These are phyloP conservation scores for Phyllostachys edulis DNA, from an alignment of 176 grass and related monocot species.

Conservation along the genomic window DNA sequence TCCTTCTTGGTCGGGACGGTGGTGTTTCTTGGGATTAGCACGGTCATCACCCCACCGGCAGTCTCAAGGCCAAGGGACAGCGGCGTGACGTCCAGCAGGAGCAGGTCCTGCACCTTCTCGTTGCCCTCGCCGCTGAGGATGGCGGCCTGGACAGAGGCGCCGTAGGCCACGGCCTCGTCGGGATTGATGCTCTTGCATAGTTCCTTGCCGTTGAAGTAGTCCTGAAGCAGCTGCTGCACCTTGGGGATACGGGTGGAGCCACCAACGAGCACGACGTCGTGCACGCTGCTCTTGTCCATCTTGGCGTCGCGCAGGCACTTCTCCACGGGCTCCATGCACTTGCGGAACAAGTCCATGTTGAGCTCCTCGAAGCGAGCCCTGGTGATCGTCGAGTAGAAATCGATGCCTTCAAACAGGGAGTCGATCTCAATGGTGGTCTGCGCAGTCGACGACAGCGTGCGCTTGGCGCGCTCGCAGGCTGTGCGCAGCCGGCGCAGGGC, in stretches of 20 bases:
- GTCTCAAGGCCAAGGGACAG: constrained; percentile 80
- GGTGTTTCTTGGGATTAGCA: constrained; percentile 77
- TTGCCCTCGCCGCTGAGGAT: constrained; percentile 86
- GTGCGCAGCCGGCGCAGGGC: too few relatives aligned
- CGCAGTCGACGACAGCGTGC: too few relatives aligned
- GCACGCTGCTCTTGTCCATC: constrained; percentile 89
- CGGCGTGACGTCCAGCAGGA: constrained; percentile 77
- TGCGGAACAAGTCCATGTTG: constrained; percentile 93
- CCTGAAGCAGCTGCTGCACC: constrained; percentile 81
- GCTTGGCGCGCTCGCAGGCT: too few relatives aligned
- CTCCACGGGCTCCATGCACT: constrained; percentile 97
- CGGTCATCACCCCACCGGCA: constrained; percentile 74
- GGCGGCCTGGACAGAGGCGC: constrained; percentile 85
- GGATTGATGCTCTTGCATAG: constrained; percentile 98
- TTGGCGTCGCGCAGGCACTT: constrained; percentile 83
- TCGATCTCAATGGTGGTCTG: constrained; percentile 78
- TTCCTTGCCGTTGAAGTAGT: constrained; percentile 92
- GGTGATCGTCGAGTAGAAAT: constrained; percentile 92
- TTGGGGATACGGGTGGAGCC: constrained; percentile 79
- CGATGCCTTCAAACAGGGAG: constrained; percentile 74
- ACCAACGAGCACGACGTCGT: constrained; percentile 82
- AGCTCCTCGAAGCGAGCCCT: constrained; percentile 86
- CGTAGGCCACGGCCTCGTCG: constrained; percentile 85
- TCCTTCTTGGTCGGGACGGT: constrained; percentile 91
- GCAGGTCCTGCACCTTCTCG: constrained; percentile 81